phyloP scores from a whole-genome alignment of 768 basidiomycete genomes.

The Ephemerocybe angulata region DNA sequence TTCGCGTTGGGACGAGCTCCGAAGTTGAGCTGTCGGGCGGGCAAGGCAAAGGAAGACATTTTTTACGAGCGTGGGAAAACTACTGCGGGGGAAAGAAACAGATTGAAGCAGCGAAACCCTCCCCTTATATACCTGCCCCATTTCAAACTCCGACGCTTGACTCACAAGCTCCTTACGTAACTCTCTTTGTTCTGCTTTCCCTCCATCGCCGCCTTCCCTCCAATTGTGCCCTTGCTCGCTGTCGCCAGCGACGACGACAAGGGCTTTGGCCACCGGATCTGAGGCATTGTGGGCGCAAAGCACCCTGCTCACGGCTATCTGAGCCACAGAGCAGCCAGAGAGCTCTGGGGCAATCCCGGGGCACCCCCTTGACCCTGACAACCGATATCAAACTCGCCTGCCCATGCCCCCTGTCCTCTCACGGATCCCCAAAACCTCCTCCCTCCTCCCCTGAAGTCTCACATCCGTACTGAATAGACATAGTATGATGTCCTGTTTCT shows the following conservation, averaged over 20 bases:
- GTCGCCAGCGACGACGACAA: neutral
- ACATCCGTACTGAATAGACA: neutral
- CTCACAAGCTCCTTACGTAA: conserved; percentile 43
- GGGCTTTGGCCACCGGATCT: neutral
- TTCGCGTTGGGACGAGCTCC: conserved; percentile 58
- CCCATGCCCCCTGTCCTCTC: neutral
- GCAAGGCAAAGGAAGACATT: conserved; percentile 60
- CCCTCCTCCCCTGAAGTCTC: neutral
- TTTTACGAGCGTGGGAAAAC: conserved; percentile 42
- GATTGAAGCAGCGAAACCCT: conserved; percentile 24
- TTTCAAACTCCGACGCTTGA: conserved; percentile 46
- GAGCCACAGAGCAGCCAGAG: neutral
- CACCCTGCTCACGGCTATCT: neutral
- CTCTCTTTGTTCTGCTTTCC: conserved; percentile 31
- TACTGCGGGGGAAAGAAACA: conserved; percentile 30
- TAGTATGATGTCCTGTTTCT: neutral
- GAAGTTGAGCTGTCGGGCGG: conserved; percentile 76
- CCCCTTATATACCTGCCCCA: conserved; percentile 41
- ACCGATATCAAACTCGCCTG: conserved; percentile 9
- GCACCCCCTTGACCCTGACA: conserved; percentile 13
- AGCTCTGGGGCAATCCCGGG: neutral
- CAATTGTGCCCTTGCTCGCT: conserved; percentile 7
- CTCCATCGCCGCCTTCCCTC: conserved; percentile 9
- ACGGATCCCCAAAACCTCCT: neutral
- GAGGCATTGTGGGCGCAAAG: too few relatives aligned